These are phyloP conservation scores for Claviceps sp. DNA, from an alignment of 2,329 filamentous ascomycete genomes.

Conservation along the genomic window DNA sequence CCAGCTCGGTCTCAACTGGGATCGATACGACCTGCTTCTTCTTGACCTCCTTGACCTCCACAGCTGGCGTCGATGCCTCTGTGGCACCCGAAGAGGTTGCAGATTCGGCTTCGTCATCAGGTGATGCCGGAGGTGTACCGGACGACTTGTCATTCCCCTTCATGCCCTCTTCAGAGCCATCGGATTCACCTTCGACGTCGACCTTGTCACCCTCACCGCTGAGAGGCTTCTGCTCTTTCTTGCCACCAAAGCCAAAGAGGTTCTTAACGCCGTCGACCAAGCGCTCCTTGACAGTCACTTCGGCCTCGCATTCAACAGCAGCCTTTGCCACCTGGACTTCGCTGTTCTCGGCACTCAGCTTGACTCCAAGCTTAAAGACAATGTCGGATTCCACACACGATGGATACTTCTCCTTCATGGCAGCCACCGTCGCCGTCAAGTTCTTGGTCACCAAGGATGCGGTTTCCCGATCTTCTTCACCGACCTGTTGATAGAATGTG, in stretches of 20 bases:
- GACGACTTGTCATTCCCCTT: conserved; percentile 27
- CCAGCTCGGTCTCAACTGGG: conserved; percentile 34
- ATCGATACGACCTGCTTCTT: conserved; percentile 46
- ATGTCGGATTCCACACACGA: conserved; percentile 67
- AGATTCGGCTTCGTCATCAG: conserved; percentile 11
- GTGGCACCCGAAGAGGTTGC: conserved; percentile 20
- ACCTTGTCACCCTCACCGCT: conserved; percentile 47
- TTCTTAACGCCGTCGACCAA: conserved; percentile 93
- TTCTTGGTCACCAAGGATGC: conserved; percentile 66
- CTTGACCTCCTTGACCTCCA: conserved; percentile 38
- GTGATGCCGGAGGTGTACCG: conserved; percentile 3
- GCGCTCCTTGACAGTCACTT: conserved; percentile 58
- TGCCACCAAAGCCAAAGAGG: conserved; percentile 78
- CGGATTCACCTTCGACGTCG: conserved; percentile 18
- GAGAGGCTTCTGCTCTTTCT: conserved; percentile 70
- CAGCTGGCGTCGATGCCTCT: conserved; percentile 29
- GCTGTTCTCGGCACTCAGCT: conserved; percentile 58
- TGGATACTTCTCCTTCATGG: conserved; percentile 60
- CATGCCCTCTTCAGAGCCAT: conserved; percentile 24
- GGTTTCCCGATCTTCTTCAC: conserved; percentile 44
- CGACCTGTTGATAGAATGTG: conserved; percentile 63
- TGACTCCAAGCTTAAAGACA: conserved; percentile 64
- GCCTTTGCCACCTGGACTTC: conserved; percentile 67
- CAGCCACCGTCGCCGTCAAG: conserved; percentile 67
- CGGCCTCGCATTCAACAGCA: conserved; percentile 74